Conservation (phyloP, 768 basidiomycete genomes). For the Hirschioporus abietinus region DNA sequence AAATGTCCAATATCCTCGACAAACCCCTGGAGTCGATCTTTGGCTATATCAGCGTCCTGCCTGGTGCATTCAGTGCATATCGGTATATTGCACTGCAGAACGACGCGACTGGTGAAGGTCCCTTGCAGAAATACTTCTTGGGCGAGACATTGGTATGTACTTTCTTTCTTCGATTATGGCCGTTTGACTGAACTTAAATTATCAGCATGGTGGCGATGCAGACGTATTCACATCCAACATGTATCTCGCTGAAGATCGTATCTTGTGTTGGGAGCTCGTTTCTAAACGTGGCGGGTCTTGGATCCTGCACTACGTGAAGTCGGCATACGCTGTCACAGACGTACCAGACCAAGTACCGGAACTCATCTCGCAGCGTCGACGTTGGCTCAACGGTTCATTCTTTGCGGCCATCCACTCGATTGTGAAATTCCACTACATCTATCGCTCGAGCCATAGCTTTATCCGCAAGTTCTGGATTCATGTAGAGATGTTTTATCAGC, state of each 20-base stretch:
- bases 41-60: slow-evolving; percentile 92
- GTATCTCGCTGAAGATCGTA: slow-evolving; percentile 93
- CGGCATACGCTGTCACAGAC: slow-evolving; percentile 87
- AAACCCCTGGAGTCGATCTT: slow-evolving; percentile 88
- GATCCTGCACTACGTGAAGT: slow-evolving; percentile 96
- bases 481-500: slow-evolving; percentile 86
- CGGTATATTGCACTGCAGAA: slow-evolving; percentile 90
- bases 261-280: slow-evolving; percentile 96
- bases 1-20: slow-evolving; percentile 90
- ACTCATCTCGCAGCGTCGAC: slow-evolving; percentile 88
- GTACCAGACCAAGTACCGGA: slow-evolving; percentile 93
- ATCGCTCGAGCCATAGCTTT: slow-evolving; percentile 81
- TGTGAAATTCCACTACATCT: slow-evolving; percentile 92
- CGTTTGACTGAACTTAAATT: neutral
- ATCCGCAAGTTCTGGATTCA: slow-evolving; percentile 92
- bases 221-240: slow-evolving; percentile 96
- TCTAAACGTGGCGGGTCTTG: slow-evolving; percentile 88
- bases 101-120: slow-evolving; percentile 76
- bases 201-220: slow-evolving; percentile 70
- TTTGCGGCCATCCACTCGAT: slow-evolving; percentile 93
- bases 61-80: slow-evolving; percentile 91
- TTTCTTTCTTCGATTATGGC: slow-evolving; percentile 6
- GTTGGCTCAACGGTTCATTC: slow-evolving; percentile 98
- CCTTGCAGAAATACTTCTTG: slow-evolving; percentile 92
- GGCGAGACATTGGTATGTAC: slow-evolving; percentile 82